Percentiles rank a stretch among this genome's conserved stretches.
These are phyloP conservation scores for Skeletonema menzelii DNA, from an alignment of 108 stramenopile genomes.

Conservation along the genomic window DNA sequence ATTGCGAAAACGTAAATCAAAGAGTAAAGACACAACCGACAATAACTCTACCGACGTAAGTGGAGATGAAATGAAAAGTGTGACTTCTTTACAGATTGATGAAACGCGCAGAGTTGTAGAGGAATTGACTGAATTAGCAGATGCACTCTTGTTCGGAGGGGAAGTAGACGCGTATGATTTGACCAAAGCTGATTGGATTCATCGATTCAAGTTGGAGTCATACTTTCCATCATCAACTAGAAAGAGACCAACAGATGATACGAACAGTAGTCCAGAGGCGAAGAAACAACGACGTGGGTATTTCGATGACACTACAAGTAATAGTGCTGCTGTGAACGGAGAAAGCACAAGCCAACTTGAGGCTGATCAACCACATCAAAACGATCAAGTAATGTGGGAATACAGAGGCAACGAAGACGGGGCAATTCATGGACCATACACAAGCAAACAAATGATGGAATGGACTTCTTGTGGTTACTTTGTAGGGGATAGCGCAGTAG, in stretches of 20 bases:
- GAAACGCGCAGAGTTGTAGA: conserved; percentile 43
- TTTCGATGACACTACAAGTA: conserved; percentile 16
- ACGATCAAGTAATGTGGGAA: conserved; percentile 41
- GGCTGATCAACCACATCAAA: background rate
- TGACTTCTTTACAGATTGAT: conserved; percentile 21
- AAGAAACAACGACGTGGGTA: conserved; percentile 38
- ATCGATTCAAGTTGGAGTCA: conserved; percentile 34
- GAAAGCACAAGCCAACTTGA: background rate
- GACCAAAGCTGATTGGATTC: conserved; percentile 53
- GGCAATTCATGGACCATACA: conserved; percentile 71
- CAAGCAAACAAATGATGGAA: conserved; percentile 78
- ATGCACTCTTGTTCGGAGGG: conserved; percentile 65
- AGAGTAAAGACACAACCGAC: background rate
- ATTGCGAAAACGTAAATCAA: conserved; percentile 41
- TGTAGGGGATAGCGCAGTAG: conserved; percentile 74
- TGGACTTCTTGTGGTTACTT: conserved; percentile 86
- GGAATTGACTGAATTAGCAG: conserved; percentile 67
- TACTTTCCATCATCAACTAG: conserved; percentile 1
- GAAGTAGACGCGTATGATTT: conserved; percentile 74
- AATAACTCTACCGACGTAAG: background rate
- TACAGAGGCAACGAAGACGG: conserved; percentile 83
- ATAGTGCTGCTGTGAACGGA: conserved; percentile 13
- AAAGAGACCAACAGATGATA: conserved; percentile 3
- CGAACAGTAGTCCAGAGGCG: background rate
- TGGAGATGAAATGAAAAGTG: conserved; percentile 6